Conservation (phyloP, 768 basidiomycete species). For the Mycena galericulata region DNA sequence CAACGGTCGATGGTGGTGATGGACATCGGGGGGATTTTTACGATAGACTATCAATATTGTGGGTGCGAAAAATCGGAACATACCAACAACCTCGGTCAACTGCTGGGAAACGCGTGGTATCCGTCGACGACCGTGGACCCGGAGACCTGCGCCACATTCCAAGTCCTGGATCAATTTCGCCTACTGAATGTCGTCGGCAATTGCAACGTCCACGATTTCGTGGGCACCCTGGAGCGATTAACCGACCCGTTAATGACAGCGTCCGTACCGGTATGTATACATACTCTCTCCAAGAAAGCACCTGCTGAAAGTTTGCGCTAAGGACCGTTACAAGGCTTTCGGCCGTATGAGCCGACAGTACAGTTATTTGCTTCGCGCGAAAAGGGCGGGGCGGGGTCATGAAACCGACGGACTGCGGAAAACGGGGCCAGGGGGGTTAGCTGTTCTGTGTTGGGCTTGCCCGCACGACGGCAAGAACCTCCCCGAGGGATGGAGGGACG, state of each 20-base stretch:
- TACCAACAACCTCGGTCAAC: neutral
- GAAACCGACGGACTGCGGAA: neutral
- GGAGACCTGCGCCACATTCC: too few relatives aligned
- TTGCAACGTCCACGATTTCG: too few relatives aligned
- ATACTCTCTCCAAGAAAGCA: too few relatives aligned
- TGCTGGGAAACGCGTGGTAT: slow-evolving; percentile 30
- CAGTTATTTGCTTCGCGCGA: slow-evolving; percentile 7
- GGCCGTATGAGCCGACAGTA: slow-evolving; percentile 20
- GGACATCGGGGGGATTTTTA: neutral
- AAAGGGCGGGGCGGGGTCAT: slow-evolving; percentile 29
- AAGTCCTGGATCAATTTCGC: too few relatives aligned
- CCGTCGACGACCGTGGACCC: slow-evolving; percentile 25
- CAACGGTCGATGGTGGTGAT: neutral
- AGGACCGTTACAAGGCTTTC: slow-evolving; percentile 23
- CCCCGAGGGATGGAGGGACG: slow-evolving; percentile 29
- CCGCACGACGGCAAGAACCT: slow-evolving; percentile 30
- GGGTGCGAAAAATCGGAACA: too few relatives aligned
- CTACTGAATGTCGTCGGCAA: too few relatives aligned
- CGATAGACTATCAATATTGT: neutral
- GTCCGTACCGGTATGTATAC: slow-evolving; percentile 19
- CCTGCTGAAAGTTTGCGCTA: neutral
- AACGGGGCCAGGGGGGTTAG: slow-evolving; percentile 19
- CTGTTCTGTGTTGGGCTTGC: slow-evolving; percentile 35
- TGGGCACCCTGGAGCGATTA: slow-evolving; percentile 13
- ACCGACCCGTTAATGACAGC: neutral